Base-by-base conservation (phyloP, 148 eudicot species). In the Rhododendron kiyosumense region DNA sequence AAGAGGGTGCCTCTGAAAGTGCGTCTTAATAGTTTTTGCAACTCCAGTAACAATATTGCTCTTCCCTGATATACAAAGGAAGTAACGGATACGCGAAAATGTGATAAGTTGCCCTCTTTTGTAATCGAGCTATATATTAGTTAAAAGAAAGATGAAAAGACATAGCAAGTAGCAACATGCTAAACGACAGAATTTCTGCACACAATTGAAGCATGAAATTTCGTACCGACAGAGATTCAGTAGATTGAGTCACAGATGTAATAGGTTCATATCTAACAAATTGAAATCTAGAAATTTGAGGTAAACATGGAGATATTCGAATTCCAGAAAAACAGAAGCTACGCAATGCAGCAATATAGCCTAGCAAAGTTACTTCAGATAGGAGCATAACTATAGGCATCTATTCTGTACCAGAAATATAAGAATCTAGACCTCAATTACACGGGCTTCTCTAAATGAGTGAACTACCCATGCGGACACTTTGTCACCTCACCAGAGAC, bases 1-100 rank as follows among this genome's bases (percentile, higher is more conserved):
- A 83, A 95, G 92, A 86, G 98, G 96, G 88, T 97, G 84, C 89
- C 92, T 94, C 90, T 92, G 87, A 86, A 97, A 97, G 89, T 95
- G 98, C 46, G 88, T 89, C 84, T 90, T 93, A 80, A 97, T 93
- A 43, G 98, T 86, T 91, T 93, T 94, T 52, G 96, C 99, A 81
- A 94, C 90, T 49, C 98, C 98, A 86, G 91, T 88, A 32, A 95
- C 87, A 51, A 91, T 87, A 87, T 97, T 94, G 91, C 95, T 97
- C 87, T 84, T 95, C 84, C 98, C 98, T 94, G 88, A 52, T 86
- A 84, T 24, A 74, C 49, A 5, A 49, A 10, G 76, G 15, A 48
- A 83, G 82, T 49, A 84, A 54, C 3, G 48, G 49, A 32, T 78
- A 45, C 3, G 20, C 17, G 17, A 76, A 34, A 77, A 13, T 24